These are phyloP conservation scores for Achaetomium macrosporum DNA, from an alignment of 2,329 filamentous ascomycete species.

Conservation along the genomic window DNA sequence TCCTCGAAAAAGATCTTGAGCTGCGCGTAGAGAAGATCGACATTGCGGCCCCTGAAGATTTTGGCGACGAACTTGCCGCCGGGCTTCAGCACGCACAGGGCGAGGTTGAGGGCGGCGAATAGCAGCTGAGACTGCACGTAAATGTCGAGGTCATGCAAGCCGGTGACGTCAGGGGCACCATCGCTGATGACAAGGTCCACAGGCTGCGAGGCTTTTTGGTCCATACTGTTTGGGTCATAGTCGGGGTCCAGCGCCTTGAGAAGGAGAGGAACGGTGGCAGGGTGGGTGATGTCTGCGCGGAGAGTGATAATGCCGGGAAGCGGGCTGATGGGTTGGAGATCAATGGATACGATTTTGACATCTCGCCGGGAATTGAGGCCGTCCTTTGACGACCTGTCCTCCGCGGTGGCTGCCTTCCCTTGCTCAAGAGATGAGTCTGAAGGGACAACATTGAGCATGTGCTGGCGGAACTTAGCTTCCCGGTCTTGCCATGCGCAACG, in stretches of 20 bases:
- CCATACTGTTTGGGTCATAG: conserved; percentile 44
- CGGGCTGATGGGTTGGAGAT: conserved; percentile 92
- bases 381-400: background rate
- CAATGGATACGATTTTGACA: conserved; percentile 92
- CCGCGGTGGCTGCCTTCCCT: conserved; percentile 17
- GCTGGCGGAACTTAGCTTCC: conserved; percentile 59
- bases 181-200: conserved; percentile 95
- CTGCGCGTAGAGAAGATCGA: conserved; percentile 93
- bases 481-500: conserved; percentile 81
- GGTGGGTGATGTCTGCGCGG: conserved; percentile 94
- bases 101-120: conserved; percentile 88
- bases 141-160: conserved; percentile 93
- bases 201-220: conserved; percentile 59
- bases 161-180: conserved; percentile 92
- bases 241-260: conserved; percentile 76
- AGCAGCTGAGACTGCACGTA: conserved; percentile 96
- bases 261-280: conserved; percentile 85
- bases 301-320: conserved; percentile 88
- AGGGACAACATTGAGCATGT: conserved; percentile 51
- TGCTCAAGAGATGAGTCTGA: conserved; percentile 24
- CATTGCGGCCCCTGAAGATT: conserved; percentile 90
- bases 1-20: conserved; percentile 83
- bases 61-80: conserved; percentile 97
- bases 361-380: conserved; percentile 50
- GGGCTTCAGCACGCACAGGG: conserved; percentile 83